Base-by-base conservation (phyloP, 2,329 filamentous ascomycete genomes). In the Penicillium sclerotigenum region DNA sequence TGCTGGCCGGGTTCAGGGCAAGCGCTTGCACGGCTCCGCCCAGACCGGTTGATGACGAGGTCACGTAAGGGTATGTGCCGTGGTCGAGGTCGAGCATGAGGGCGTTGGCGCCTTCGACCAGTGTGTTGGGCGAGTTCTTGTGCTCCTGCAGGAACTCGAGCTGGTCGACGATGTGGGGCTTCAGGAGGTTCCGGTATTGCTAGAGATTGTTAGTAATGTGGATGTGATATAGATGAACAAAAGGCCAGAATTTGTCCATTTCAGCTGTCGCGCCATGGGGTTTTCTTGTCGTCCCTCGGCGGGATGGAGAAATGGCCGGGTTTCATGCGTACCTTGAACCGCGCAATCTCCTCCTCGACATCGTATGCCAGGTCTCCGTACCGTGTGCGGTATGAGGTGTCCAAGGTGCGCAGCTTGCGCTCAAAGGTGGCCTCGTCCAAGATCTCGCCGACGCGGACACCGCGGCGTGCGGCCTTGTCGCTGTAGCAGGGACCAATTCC, bases 51-150 rank as follows among this genome's bases (percentile, higher is more conserved):
- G 77, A 75, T 58, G 80, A 77, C 41, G 75, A 76, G 49, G 78
- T 79, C 57, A 79, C 75, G 60, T 77, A 79, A 55, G 78, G 74
- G 68, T 84, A 80, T 51, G 78, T 76, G 56, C 80, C 80, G 66
- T 83, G 77, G 55, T 80, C 78, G 57, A 79, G 71, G 60, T 87
- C 84, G 57, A 87, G 79, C 79, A 87, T 83, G 47, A 86, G 76
- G 10, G 84, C 84, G 63, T 87, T 86, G 47, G 84, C 83, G 47
- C 83, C 84, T 70, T 87, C 84, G 26, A 87, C 80, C 7, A 87
- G 77, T 59, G 84, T 84, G 63, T 80, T 79, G 45, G 79, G 74
- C 43, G 77, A 77, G 62, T 80, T 75, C 67, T 83, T 80, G 47
- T 82, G 80, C 55, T 79, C 79, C 59, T 80, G 77, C 47, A 84